Conservation (phyloP, 805 yeast species). For the Candida sithepensis region DNA sequence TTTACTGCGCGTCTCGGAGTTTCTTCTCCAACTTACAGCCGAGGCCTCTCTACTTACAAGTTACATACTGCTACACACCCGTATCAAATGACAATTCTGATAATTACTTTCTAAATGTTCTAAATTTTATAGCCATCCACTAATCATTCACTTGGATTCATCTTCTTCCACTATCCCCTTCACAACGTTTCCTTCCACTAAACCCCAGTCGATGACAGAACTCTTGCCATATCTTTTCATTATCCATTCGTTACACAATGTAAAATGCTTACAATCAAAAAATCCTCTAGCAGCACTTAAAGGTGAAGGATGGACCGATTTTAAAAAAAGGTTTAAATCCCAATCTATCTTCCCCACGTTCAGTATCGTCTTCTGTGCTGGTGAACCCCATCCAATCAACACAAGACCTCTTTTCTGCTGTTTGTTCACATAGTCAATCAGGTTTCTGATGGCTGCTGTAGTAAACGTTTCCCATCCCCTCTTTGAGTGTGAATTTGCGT, state of each 20-base stretch:
- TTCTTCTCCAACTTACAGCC: no score
- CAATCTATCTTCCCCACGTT: constrained; percentile 26
- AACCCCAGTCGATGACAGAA: constrained; percentile 26
- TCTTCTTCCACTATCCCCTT: not conserved
- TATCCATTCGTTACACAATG: constrained; percentile 76
- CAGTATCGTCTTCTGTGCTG: constrained; percentile 38
- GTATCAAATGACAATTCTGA: no score
- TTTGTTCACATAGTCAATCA: constrained; percentile 46
- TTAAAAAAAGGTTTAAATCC: constrained; percentile 48
- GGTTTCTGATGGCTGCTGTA: constrained; percentile 54
- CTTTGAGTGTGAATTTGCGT: constrained; percentile 87
- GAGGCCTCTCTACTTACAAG: no score
- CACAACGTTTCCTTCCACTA: constrained; percentile 1
- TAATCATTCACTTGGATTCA: no score
- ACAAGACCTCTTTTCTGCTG: constrained; percentile 50
- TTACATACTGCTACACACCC: no score
- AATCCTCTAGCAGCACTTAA: constrained; percentile 86
- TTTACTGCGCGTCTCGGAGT: no score
- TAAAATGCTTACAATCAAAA: constrained; percentile 73
- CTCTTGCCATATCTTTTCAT: constrained; percentile 33
- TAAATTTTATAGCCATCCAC: no score
- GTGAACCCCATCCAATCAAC: constrained; percentile 59
- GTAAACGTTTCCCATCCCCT: constrained; percentile 94
- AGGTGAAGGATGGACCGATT: constrained; percentile 93
- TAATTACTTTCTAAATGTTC: no score